Conservation (phyloP, 495 filamentous ascomycete species). For the Usnea hakonensis region DNA sequence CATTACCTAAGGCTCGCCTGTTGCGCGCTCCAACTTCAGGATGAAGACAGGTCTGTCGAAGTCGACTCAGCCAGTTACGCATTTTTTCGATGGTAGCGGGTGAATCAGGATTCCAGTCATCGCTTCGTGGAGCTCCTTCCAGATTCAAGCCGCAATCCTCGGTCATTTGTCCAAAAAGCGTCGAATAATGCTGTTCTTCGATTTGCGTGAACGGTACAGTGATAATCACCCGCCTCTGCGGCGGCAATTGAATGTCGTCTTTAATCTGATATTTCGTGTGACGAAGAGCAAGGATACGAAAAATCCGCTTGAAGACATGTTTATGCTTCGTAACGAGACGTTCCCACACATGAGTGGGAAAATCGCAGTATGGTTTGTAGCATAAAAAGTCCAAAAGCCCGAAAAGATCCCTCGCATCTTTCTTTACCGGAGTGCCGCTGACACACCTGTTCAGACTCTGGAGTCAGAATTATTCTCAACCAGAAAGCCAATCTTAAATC, state of each 20-base stretch:
- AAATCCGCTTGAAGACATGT: slow-evolving; percentile 55
- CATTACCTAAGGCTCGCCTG: slow-evolving; percentile 56
- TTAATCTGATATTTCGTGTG: slow-evolving; percentile 78
- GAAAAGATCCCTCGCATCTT: slow-evolving; percentile 57
- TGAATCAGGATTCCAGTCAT: slow-evolving; percentile 57
- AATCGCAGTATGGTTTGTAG: slow-evolving; percentile 62
- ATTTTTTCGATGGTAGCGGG: slow-evolving; percentile 52
- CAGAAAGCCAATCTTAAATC: too few relatives aligned
- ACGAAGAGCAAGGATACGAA: slow-evolving; percentile 62
- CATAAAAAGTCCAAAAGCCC: slow-evolving; percentile 75
- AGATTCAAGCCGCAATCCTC: slow-evolving; percentile 55
- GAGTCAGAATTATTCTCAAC: background rate
- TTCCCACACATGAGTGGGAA: slow-evolving; percentile 54
- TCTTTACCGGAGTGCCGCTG: slow-evolving; percentile 84
- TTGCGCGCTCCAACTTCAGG: slow-evolving; percentile 66
- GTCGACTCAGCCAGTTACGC: slow-evolving; percentile 58
- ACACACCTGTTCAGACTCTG: slow-evolving; percentile 49
- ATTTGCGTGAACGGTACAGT: slow-evolving; percentile 80
- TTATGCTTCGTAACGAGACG: slow-evolving; percentile 51
- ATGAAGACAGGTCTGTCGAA: slow-evolving; percentile 84
- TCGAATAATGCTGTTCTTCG: slow-evolving; percentile 79
- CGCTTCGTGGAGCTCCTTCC: slow-evolving; percentile 51
- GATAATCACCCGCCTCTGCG: slow-evolving; percentile 77
- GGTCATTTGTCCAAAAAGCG: slow-evolving; percentile 65
- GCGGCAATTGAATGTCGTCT: slow-evolving; percentile 56